These are phyloP conservation scores for Claviceps sp. DNA, from an alignment of 2,329 filamentous ascomycete genomes.

Conservation along the genomic window DNA sequence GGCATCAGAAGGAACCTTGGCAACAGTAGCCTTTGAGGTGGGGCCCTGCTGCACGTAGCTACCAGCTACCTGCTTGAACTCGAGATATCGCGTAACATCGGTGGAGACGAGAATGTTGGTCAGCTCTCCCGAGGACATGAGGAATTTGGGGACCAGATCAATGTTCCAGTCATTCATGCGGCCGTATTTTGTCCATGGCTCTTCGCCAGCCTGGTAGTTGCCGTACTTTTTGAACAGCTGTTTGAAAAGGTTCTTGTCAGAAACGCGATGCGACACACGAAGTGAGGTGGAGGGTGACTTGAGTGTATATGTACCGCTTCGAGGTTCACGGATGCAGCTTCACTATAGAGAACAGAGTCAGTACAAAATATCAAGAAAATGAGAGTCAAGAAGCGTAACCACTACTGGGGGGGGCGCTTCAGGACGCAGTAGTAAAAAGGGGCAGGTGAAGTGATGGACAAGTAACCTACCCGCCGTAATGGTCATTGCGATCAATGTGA, in stretches of 20 bases:
- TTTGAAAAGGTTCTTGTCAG: conserved; percentile 7
- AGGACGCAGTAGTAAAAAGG: neutral
- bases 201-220: conserved; percentile 63
- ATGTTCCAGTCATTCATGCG: conserved; percentile 98
- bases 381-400: no score
- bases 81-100: conserved; percentile 77
- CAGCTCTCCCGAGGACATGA: conserved; percentile 97
- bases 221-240: conserved; percentile 96
- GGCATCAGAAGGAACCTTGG: conserved; percentile 92
- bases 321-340: conserved; percentile 93
- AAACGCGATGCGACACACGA: conserved; percentile 8
- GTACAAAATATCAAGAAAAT: neutral
- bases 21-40: conserved; percentile 74
- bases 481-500: conserved; percentile 96
- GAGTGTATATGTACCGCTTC: conserved; percentile 53
- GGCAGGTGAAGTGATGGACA: neutral
- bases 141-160: conserved; percentile 92
- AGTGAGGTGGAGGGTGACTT: conserved; percentile 4
- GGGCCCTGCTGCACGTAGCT: conserved; percentile 89
- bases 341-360: conserved; percentile 32
- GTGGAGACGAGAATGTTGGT: conserved; percentile 98
- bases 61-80: conserved; percentile 90
- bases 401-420: neutral
- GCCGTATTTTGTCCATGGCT: conserved; percentile 98
- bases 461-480: conserved; percentile 77